Evolutionary conservation across 2,329 filamentous ascomycete species (phyloP), one percentile per base, ranked within the genome.

Genomic region (Pseudogymnoascus destructans): DNA sequence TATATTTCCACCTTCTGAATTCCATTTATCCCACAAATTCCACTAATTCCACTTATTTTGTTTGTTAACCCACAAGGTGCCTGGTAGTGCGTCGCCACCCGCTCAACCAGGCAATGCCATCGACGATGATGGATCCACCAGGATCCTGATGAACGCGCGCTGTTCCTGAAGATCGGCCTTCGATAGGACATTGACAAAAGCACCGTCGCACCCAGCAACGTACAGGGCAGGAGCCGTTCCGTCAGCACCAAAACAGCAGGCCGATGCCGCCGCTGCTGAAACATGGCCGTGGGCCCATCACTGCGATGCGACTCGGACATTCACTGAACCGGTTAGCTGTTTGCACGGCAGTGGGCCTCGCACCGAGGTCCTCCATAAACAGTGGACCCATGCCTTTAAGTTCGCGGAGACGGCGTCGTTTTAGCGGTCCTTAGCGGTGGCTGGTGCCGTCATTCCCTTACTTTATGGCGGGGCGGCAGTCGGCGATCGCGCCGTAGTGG

Each of bases 161-260:
- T 52, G 46, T 52, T 17, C 46, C 46, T 52, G 46, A 32, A 52
- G 25, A 52, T 52, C 46, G 25, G 46, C 46, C 46, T 32, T 52
- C 25, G n/a, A n/a, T n/a, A n/a, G n/a, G n/a, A 27, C 25, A 13
- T 19, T n/a, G 25, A 19, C n/a, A 25, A 52, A 49, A 27, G 46
- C 46, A 52, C 46, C 15, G 25, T 52, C 25, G 25, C 46, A 52
- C 46, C n/a, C 23, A 52, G 9, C 46, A 52, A 49, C 46, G 13
- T 3, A 30, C 25, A 52, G 46, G 46, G 46, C 25, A 52, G 46
- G 25, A 52, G 46, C 15, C 10, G 10, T 32, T 19, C 46, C 5
- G 25, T 7, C 25, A 19, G 15, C 46, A 52, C 46, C 46, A 19
- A 52, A 52, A 2, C 46, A 52, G n/a, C 25, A 30, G 46, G 25